Evolutionary conservation across 345 rosid genomes (phyloP).

Genomic region (Linum tenue): DNA sequence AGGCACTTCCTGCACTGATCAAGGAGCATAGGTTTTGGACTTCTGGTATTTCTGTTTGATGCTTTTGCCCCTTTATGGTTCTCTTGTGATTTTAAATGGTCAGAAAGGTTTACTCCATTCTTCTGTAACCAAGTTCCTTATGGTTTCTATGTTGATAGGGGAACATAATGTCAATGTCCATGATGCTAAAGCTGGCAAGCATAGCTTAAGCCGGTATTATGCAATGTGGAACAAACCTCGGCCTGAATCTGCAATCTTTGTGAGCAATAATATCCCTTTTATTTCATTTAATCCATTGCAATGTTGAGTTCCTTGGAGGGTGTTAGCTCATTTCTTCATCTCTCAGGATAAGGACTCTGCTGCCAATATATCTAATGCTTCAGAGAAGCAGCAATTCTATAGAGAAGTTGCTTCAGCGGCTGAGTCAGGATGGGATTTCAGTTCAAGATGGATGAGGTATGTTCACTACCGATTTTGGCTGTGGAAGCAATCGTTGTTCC

Average conservation of each 20-base stretch:
- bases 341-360: conserved; percentile 57
- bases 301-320: not conserved
- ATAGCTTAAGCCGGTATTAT: conserved; percentile 59
- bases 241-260: conserved; percentile 60
- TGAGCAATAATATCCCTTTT: conserved; percentile 23
- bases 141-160: conserved; percentile 25
- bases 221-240: conserved; percentile 90
- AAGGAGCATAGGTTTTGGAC: conserved; percentile 76
- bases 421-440: conserved; percentile 94
- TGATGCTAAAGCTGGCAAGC: conserved; percentile 38
- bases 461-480: not conserved
- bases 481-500: no score
- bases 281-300: not conserved
- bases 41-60: conserved; percentile 35
- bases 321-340: not conserved
- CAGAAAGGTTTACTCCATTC: no score
- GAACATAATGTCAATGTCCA: conserved; percentile 48
- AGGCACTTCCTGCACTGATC: conserved; percentile 57
- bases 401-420: conserved; percentile 71
- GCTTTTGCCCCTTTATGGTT: not conserved
- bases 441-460: conserved; percentile 94
- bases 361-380: conserved; percentile 30
- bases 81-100: not conserved
- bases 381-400: conserved; percentile 54
- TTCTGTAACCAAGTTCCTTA: not conserved